Conservation (phyloP, 306 rosid genomes). For the Benincasa hispida region DNA sequence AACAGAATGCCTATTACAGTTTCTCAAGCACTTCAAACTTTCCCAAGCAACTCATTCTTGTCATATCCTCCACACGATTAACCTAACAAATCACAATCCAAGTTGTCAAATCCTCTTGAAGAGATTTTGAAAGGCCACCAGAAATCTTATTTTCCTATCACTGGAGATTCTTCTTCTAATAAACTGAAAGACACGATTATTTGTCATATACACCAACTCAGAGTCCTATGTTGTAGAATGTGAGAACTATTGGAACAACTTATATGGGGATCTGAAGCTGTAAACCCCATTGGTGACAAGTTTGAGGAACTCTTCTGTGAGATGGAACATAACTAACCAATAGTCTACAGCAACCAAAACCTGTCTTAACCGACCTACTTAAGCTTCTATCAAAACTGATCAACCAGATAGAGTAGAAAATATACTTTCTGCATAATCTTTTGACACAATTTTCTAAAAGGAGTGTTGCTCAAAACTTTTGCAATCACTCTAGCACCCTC, state of each 20-base stretch:
- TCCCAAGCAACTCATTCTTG: not conserved
- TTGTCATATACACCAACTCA: not conserved
- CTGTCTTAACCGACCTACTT: not conserved
- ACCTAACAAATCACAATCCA: not conserved
- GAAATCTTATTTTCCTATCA: not conserved
- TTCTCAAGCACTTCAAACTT: not conserved
- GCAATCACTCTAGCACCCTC: not conserved
- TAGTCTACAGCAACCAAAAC: not conserved
- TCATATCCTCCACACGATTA: not conserved
- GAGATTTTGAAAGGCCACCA: not conserved
- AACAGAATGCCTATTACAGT: not conserved
- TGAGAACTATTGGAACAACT: not conserved
- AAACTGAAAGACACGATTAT: not conserved
- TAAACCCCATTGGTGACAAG: not conserved
- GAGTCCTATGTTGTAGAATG: not conserved
- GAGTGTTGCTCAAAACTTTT: not conserved
- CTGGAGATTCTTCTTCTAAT: not conserved
- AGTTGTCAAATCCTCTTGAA: not conserved
- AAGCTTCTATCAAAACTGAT: not conserved
- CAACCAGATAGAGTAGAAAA: not conserved
- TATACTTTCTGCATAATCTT: not conserved
- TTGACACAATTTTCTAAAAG: not conserved
- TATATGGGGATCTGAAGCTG: not conserved
- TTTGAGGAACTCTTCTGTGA: not conserved
- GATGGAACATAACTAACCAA: not conserved